Percentiles rank a stretch among this genome's conserved stretches.
Conservation (phyloP, 345 rosid genomes). For the Heritiera littoralis region DNA sequence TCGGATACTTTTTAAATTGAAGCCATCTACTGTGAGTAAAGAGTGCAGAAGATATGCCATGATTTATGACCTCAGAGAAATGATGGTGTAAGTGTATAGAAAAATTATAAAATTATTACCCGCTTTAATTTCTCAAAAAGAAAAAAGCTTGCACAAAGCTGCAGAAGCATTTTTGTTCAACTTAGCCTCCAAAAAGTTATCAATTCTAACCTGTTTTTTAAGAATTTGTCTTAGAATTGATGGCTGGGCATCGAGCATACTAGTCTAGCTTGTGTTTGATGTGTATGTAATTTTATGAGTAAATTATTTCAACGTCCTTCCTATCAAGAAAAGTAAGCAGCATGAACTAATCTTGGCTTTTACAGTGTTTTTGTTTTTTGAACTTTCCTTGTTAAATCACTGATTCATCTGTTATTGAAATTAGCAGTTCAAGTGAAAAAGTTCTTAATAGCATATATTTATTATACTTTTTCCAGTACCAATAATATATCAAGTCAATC, state of each 20-base stretch:
- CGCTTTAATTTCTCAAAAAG: not conserved
- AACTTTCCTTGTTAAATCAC: not conserved
- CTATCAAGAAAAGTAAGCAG: not conserved
- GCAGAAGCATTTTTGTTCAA: not conserved
- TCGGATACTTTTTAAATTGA: not conserved
- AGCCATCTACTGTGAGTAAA: not conserved
- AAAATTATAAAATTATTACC: not conserved
- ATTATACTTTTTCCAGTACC: slow-evolving; percentile 59
- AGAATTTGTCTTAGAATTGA: slow-evolving; percentile 1
- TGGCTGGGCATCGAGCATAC: not conserved
- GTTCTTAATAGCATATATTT: not conserved
- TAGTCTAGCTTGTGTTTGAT: not conserved
- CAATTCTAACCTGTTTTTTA: not conserved
- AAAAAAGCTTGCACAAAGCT: not conserved
- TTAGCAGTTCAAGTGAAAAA: slow-evolving; percentile 3
- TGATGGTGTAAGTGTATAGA: not conserved
- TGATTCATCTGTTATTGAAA: not conserved
- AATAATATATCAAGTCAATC: slow-evolving; percentile 72
- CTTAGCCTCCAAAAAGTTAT: not conserved
- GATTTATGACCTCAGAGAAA: not conserved
- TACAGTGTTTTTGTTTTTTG: not conserved
- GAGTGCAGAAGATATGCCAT: not conserved
- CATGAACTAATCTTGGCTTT: not conserved
- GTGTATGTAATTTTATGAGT: not conserved
- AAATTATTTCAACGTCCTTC: not conserved